Evolutionary conservation across 768 basidiomycete genomes (phyloP).

Genomic region (Mycena galopus): DNA sequence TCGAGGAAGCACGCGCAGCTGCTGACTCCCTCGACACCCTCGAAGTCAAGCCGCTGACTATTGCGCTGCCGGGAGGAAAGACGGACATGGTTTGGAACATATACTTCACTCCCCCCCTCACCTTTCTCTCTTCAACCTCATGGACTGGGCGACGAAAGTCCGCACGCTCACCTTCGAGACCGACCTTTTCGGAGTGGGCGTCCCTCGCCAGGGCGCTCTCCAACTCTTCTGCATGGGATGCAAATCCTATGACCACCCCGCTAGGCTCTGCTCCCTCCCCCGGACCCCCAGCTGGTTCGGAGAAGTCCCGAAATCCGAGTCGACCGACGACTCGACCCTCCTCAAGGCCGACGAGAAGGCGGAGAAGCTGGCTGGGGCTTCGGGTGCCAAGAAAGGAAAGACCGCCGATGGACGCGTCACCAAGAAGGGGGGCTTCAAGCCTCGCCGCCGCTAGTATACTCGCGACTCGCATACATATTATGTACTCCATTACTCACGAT

Average conservation of each 20-base stretch:
- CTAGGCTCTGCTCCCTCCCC: slow-evolving; percentile 10
- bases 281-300: slow-evolving; percentile 16
- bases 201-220: not conserved
- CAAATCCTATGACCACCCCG: slow-evolving; percentile 15
- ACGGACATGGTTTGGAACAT: slow-evolving; percentile 1
- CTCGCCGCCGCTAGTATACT: too few relatives aligned
- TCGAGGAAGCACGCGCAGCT: not conserved
- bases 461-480: too few relatives aligned
- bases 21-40: not conserved
- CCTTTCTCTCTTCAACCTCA: not conserved
- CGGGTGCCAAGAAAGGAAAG: too few relatives aligned
- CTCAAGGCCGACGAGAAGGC: not conserved
- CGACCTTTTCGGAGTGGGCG: not conserved
- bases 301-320: not conserved
- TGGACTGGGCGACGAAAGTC: not conserved
- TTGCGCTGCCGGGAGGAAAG: not conserved
- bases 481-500: too few relatives aligned
- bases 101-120: slow-evolving; percentile 2
- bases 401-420: too few relatives aligned
- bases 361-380: too few relatives aligned
- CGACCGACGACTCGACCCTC: slow-evolving; percentile 5
- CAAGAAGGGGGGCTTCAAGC: too few relatives aligned
- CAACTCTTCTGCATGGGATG: slow-evolving; percentile 19
- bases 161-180: not conserved
- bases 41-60: not conserved